Evolutionary conservation across 257 asterid species (phyloP).

Genomic region (Solanum boliviense): DNA sequence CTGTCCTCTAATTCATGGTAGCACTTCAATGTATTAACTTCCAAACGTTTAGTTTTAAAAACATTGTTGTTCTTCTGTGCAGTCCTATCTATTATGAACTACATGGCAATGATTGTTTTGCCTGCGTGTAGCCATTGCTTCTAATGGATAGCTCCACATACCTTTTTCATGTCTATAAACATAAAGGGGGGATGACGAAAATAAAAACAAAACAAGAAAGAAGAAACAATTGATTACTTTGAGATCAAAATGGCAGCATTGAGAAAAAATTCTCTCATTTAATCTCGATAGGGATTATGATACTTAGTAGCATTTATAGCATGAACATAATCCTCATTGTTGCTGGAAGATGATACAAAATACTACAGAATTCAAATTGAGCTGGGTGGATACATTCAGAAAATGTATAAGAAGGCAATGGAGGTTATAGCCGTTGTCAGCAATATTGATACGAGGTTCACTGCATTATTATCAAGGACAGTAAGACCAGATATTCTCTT

Average conservation of each 20-base stretch:
- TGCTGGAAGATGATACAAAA: neutral
- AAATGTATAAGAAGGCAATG: slow-evolving; percentile 44
- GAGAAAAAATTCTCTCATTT: neutral
- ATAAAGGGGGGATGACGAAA: neutral
- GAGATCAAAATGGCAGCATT: neutral
- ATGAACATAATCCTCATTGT: neutral
- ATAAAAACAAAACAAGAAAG: neutral
- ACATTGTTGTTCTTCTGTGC: neutral
- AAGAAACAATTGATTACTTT: neutral
- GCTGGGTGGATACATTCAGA: slow-evolving; percentile 21
- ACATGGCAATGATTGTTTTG: neutral
- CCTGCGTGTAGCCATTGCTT: neutral
- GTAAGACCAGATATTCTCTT: slow-evolving; percentile 74
- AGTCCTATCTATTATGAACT: neutral
- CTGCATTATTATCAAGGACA: slow-evolving; percentile 78
- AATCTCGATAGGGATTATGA: neutral
- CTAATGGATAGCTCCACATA: neutral
- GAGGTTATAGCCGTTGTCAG: slow-evolving; percentile 53
- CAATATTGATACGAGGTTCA: slow-evolving; percentile 64
- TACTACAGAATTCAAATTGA: neutral
- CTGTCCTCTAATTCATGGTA: neutral
- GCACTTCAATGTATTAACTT: neutral
- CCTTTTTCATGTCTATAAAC: neutral
- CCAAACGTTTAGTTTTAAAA: neutral
- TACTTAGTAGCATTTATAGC: neutral